A percentile compares a stretch with the other conserved stretches of the same genome.
Conservation (phyloP, 371 early-diverging fungal genomes). For the Mortierella sp. region DNA sequence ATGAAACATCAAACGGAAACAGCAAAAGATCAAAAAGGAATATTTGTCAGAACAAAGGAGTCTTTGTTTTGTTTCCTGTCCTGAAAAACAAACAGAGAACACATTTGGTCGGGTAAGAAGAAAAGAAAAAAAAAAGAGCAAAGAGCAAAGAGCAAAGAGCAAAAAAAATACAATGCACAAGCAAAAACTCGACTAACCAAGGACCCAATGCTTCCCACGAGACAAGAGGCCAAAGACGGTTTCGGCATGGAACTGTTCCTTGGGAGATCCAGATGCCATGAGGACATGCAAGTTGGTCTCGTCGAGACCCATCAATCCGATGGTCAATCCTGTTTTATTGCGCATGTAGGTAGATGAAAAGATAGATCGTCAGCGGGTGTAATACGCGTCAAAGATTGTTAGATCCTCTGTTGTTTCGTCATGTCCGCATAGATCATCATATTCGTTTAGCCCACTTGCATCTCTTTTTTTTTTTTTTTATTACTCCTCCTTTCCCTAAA, state of each 20-base stretch:
- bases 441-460: neutral
- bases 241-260: conserved; percentile 76
- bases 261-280: conserved; percentile 76
- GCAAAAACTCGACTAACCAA: conserved; percentile 50
- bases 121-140: neutral
- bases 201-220: conserved; percentile 85
- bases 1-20: neutral
- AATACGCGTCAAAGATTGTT: neutral
- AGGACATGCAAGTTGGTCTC: conserved; percentile 78
- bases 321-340: conserved; percentile 75
- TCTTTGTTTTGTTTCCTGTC: neutral
- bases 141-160: neutral
- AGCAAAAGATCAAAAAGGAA: neutral
- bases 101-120: neutral
- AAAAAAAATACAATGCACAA: neutral
- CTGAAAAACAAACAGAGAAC: neutral
- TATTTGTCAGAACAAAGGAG: neutral
- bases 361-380: neutral
- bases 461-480: neutral
- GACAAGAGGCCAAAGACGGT: conserved; percentile 77
- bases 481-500: neutral
- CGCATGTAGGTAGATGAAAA: neutral
- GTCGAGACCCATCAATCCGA: conserved; percentile 87
- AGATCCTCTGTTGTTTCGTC: neutral
- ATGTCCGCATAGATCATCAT: neutral